phyloP scores from a whole-genome alignment of 2,329 filamentous ascomycete species.

The Aspergillus ochraceoroseus region DNA sequence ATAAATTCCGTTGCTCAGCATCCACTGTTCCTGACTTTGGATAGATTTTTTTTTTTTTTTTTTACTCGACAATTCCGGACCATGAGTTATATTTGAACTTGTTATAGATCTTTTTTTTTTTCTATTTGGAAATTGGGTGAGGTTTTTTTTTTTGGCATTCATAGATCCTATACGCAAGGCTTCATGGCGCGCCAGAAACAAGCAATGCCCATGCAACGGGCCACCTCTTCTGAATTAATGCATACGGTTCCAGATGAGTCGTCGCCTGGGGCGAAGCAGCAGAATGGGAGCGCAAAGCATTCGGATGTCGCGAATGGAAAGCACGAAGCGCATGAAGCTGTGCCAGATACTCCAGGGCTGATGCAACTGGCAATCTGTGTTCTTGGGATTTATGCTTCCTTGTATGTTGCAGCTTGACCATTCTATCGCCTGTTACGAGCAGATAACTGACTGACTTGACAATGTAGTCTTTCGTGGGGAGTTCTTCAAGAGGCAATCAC shows the following conservation, averaged over 20 bases:
- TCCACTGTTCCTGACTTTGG: background rate
- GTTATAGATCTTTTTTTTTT: too few relatives aligned
- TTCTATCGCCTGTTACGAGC: too few relatives aligned
- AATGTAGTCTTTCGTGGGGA: conserved; percentile 77
- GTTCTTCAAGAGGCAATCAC: conserved; percentile 96
- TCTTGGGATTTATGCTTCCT: conserved; percentile 93
- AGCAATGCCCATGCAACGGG: conserved; percentile 58
- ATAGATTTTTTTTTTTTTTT: background rate
- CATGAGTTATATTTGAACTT: too few relatives aligned
- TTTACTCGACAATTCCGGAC: too few relatives aligned
- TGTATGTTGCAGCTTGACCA: too few relatives aligned
- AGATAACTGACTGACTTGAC: background rate
- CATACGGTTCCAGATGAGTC: conserved; percentile 33
- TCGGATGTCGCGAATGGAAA: too few relatives aligned
- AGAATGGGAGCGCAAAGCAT: conserved; percentile 31
- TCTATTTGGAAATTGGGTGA: too few relatives aligned
- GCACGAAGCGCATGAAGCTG: conserved; percentile 24
- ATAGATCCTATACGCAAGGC: conserved; percentile 1
- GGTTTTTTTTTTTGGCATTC: background rate
- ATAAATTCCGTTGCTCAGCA: conserved; percentile 1
- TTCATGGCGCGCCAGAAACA: conserved; percentile 69
- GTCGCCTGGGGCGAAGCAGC: conserved; percentile 28
- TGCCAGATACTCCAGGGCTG: conserved; percentile 52
- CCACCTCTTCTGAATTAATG: conserved; percentile 63
- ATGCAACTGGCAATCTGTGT: conserved; percentile 79